phyloP scores from a whole-genome alignment of 1,284 basidiomycete species.

The Fomes fomentarius region DNA sequence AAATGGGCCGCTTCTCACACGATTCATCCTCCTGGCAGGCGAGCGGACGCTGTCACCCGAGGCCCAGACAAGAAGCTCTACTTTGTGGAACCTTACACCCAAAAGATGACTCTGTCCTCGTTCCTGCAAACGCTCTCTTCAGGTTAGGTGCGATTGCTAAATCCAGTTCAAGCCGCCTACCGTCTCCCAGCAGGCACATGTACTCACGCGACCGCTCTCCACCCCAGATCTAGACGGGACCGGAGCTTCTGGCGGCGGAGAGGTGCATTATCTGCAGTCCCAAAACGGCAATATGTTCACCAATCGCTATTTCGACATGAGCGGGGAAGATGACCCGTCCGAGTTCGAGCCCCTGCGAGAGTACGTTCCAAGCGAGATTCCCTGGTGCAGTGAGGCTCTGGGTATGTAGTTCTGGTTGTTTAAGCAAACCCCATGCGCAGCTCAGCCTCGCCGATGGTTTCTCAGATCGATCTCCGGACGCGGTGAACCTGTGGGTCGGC shows the following conservation, averaged over 20 bases:
- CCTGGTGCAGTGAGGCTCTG: constrained; percentile 78
- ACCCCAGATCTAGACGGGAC: background rate
- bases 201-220: background rate
- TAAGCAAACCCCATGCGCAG: background rate
- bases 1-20: background rate
- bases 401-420: constrained; percentile 55
- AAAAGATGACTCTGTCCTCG: constrained; percentile 65
- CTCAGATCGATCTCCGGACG: constrained; percentile 73
- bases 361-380: constrained; percentile 68
- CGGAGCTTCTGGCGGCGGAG: constrained; percentile 22
- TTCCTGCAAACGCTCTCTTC: constrained; percentile 54
- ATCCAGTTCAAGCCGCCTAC: background rate
- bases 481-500: constrained; percentile 92
- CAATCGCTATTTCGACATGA: constrained; percentile 42
- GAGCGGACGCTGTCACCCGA: constrained; percentile 76
- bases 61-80: constrained; percentile 61
- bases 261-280: constrained; percentile 82
- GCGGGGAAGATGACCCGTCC: constrained; percentile 40
- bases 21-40: constrained; percentile 41
- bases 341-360: constrained; percentile 65
- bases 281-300: constrained; percentile 89
- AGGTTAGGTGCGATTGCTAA: constrained; percentile 34
- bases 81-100: constrained; percentile 78
- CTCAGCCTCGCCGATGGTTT: background rate
- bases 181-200: background rate